A percentile compares a stretch with the other conserved stretches of the same genome.
These are phyloP conservation scores for Fonsecaea pugnacius DNA, from an alignment of 2,329 filamentous ascomycete species.

Conservation along the genomic window DNA sequence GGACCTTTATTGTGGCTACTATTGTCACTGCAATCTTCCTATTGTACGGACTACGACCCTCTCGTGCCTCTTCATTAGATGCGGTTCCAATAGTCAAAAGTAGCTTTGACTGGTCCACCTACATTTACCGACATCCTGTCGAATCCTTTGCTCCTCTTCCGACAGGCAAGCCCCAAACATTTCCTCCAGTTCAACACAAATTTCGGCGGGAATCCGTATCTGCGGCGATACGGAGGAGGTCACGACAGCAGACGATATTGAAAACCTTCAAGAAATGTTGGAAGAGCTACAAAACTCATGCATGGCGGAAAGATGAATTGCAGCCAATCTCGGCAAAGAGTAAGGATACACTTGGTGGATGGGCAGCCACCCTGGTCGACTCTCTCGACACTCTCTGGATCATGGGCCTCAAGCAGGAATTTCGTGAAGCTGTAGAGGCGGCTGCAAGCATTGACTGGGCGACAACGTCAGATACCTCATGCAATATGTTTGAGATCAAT, in stretches of 20 bases:
- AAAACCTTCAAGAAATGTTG: conserved; percentile 60
- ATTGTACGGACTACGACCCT: neutral
- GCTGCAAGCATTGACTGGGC: conserved; percentile 61
- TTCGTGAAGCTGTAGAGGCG: conserved; percentile 58
- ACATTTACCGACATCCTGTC: conserved; percentile 14
- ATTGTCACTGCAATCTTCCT: conserved; percentile 2
- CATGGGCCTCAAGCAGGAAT: conserved; percentile 63
- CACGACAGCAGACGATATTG: conserved; percentile 51
- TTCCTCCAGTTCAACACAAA: conserved; percentile 40
- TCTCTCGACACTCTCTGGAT: conserved; percentile 66
- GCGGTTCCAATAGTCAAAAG: conserved; percentile 2
- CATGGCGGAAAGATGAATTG: conserved; percentile 68
- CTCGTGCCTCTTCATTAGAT: neutral
- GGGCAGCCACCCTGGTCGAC: conserved; percentile 65
- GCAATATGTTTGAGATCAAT: conserved; percentile 86
- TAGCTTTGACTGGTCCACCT: conserved; percentile 12
- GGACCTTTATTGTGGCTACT: neutral
- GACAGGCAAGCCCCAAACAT: conserved; percentile 31
- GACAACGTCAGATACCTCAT: conserved; percentile 45
- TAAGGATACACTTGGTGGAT: conserved; percentile 65
- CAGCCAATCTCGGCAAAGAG: conserved; percentile 58
- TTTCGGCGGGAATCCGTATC: conserved; percentile 37
- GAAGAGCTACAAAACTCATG: conserved; percentile 62
- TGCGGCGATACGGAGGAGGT: conserved; percentile 5
- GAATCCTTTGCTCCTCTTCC: conserved; percentile 31